These are phyloP conservation scores for Cichorium intybus DNA, from an alignment of 140 eudicot species.

Conservation along the genomic window DNA sequence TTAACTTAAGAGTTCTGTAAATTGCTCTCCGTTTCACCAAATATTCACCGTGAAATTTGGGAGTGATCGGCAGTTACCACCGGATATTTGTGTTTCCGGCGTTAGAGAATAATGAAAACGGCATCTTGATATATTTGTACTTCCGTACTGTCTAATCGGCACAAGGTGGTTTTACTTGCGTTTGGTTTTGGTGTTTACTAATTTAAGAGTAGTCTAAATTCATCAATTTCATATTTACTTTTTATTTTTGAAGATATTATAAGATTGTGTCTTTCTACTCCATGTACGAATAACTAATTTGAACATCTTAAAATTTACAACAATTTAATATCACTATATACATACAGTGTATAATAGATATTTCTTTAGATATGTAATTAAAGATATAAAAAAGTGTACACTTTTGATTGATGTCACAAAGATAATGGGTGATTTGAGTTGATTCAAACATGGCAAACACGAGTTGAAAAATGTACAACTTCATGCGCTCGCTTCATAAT, in stretches of 20 bases:
- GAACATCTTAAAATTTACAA: too few relatives aligned
- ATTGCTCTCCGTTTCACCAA: not conserved
- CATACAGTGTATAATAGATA: not conserved
- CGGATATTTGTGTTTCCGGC: conserved; percentile 23
- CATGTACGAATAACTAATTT: too few relatives aligned
- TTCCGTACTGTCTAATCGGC: conserved; percentile 7
- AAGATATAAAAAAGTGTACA: not conserved
- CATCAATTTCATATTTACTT: too few relatives aligned
- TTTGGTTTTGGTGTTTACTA: not conserved
- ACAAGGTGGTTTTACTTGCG: not conserved
- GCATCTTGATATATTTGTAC: conserved; percentile 8
- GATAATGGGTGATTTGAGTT: conserved; percentile 11
- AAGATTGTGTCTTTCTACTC: too few relatives aligned
- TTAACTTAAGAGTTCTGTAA: conserved; percentile 15
- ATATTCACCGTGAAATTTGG: conserved; percentile 1
- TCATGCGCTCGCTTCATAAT: conserved; percentile 15
- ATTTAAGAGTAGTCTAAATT: too few relatives aligned
- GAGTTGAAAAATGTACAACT: conserved; percentile 27
- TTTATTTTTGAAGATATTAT: too few relatives aligned
- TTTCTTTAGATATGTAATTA: not conserved
- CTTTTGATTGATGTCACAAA: conserved; percentile 4
- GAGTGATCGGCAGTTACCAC: conserved; percentile 10
- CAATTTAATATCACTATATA: too few relatives aligned
- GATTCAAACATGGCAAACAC: conserved; percentile 40
- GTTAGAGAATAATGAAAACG: conserved; percentile 13